Percentiles rank a stretch among this genome's conserved stretches.
Evolutionary conservation across 495 filamentous ascomycete species (phyloP).

Genomic region (Ramalina peruviana): DNA sequence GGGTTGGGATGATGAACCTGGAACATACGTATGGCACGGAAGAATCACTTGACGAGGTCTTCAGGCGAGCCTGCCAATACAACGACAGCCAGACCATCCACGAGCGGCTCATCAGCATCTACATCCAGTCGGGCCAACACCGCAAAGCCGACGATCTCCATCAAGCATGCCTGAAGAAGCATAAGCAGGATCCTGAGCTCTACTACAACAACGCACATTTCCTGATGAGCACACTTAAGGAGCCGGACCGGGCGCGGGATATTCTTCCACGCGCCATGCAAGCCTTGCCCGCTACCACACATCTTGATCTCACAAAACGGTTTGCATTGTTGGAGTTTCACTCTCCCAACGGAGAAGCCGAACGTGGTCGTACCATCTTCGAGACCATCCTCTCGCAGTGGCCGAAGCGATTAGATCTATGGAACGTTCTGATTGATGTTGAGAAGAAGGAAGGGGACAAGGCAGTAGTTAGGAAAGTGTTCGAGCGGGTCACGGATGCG

Average conservation of each 20-base stretch:
- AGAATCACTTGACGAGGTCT: constrained; percentile 71
- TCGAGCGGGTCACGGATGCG: constrained; percentile 50
- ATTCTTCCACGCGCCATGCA: constrained; percentile 80
- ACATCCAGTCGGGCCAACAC: constrained; percentile 77
- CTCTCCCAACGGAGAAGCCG: constrained; percentile 66
- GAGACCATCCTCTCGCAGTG: constrained; percentile 73
- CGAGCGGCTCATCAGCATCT: constrained; percentile 81
- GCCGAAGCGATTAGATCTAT: constrained; percentile 79
- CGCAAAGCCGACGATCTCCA: constrained; percentile 87
- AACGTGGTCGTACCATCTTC: constrained; percentile 88
- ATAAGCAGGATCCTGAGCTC: constrained; percentile 57
- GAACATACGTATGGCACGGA: constrained; percentile 83
- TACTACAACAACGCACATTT: constrained; percentile 94
- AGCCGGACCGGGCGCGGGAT: constrained; percentile 59
- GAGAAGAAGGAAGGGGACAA: constrained; percentile 55
- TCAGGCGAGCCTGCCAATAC: constrained; percentile 86
- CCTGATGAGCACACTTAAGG: constrained; percentile 54
- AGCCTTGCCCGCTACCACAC: constrained; percentile 55
- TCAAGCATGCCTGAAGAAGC: constrained; percentile 70
- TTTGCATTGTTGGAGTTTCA: constrained; percentile 88
- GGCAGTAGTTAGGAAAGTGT: constrained; percentile 57
- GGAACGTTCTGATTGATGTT: constrained; percentile 81
- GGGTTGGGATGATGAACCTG: constrained; percentile 86
- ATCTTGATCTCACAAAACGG: constrained; percentile 65
- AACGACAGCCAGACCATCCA: constrained; percentile 86